These are phyloP conservation scores for Penicillium atrosanguineum DNA, from an alignment of 495 filamentous ascomycete genomes.

Conservation along the genomic window DNA sequence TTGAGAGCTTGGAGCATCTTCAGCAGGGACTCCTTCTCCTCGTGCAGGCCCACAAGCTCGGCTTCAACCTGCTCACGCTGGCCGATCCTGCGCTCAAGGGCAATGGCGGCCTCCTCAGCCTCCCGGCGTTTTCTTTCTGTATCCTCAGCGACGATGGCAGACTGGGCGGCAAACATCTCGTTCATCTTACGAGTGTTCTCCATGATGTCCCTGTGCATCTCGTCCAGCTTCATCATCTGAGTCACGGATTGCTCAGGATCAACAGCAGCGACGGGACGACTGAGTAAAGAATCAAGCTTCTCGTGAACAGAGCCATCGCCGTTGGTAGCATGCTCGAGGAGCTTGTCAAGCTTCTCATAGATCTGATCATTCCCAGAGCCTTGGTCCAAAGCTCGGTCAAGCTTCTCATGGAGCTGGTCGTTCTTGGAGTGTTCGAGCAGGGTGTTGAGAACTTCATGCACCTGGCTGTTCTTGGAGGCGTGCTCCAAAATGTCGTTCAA, in stretches of 20 bases:
- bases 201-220: conserved; percentile 86
- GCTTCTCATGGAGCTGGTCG: conserved; percentile 41
- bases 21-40: conserved; percentile 62
- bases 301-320: conserved; percentile 70
- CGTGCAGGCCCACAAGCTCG: conserved; percentile 60
- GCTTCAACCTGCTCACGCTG: conserved; percentile 78
- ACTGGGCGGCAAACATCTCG: conserved; percentile 80
- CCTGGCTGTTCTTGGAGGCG: conserved; percentile 43
- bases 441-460: conserved; percentile 80
- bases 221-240: conserved; percentile 75
- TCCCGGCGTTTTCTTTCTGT: conserved; percentile 76
- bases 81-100: conserved; percentile 72
- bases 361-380: conserved; percentile 51
- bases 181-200: conserved; percentile 81
- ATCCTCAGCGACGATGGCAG: conserved; percentile 72
- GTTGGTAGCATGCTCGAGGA: conserved; percentile 60
- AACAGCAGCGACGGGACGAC: conserved; percentile 22
- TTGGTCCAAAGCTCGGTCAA: conserved; percentile 60
- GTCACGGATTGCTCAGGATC: conserved; percentile 44
- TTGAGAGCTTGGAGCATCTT: conserved; percentile 57
- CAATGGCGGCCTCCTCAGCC: conserved; percentile 76
- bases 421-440: conserved; percentile 62
- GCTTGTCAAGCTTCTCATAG: conserved; percentile 45
- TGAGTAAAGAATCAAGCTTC: conserved; percentile 50
- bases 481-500: conserved; percentile 76